A percentile compares a stretch with the other conserved stretches of the same genome.
Evolutionary conservation across 495 filamentous ascomycete genomes (phyloP).

Genomic region (Viridothelium virens): DNA sequence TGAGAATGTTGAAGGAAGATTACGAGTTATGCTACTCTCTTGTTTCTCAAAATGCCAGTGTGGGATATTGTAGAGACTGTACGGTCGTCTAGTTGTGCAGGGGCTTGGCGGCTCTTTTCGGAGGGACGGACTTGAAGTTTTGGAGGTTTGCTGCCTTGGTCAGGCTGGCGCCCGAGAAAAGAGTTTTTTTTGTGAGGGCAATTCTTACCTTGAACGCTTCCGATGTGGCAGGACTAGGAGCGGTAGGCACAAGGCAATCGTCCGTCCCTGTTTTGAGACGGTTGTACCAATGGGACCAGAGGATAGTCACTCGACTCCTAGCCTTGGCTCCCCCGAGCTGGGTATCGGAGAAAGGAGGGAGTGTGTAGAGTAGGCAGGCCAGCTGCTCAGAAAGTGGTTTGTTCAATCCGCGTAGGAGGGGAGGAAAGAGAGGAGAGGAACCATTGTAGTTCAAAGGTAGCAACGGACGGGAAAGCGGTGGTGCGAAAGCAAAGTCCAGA

Average conservation of each 20-base stretch:
- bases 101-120: neutral
- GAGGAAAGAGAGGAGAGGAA: neutral
- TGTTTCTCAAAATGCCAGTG: neutral
- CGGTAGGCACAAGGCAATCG: neutral
- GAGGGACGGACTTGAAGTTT: neutral
- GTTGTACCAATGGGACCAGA: neutral
- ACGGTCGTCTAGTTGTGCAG: neutral
- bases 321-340: neutral
- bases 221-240: neutral
- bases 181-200: neutral
- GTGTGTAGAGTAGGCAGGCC: no score
- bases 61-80: neutral
- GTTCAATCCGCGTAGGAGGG: neutral
- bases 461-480: neutral
- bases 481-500: constrained; percentile 2
- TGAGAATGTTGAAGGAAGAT: neutral
- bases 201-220: neutral
- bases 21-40: no score
- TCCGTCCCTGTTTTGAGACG: neutral
- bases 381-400: neutral
- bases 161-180: neutral
- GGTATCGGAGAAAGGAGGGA: neutral
- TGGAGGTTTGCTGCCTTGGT: neutral
- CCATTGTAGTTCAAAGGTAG: neutral
- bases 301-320: neutral